Evolutionary conservation across 2,329 filamentous ascomycete species (phyloP).

Genomic region (Chaetomiaceae sp.): DNA sequence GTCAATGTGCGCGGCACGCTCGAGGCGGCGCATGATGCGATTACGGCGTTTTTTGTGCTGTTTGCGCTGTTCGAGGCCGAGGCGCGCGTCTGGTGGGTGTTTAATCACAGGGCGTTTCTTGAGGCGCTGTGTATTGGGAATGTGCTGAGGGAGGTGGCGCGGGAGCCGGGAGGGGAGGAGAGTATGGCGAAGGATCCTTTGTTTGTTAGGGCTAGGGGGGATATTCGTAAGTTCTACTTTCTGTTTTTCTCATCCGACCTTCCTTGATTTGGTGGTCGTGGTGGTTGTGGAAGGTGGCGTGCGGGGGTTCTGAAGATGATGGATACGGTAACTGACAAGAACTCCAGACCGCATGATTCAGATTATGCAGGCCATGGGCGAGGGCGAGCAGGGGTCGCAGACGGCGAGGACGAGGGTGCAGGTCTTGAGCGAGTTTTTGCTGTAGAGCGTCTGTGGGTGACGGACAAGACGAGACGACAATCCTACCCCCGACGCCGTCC

Average conservation of each 20-base stretch:
- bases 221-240: slow-evolving; percentile 51
- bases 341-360: slow-evolving; percentile 55
- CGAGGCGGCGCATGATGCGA: slow-evolving; percentile 71
- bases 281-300: too few species aligned
- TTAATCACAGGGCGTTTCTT: slow-evolving; percentile 75
- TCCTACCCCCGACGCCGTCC: too few species aligned
- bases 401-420: slow-evolving; percentile 56
- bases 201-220: slow-evolving; percentile 54
- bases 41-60: slow-evolving; percentile 70
- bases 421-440: slow-evolving; percentile 53
- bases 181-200: slow-evolving; percentile 49
- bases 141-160: slow-evolving; percentile 49
- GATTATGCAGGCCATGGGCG: slow-evolving; percentile 57
- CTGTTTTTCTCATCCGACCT: not conserved
- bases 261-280: too few species aligned
- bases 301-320: too few species aligned
- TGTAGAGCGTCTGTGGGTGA: not conserved
- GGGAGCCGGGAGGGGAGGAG: slow-evolving; percentile 44
- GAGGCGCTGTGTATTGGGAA: slow-evolving; percentile 67
- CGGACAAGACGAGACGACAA: too few species aligned
- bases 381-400: slow-evolving; percentile 52
- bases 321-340: too few species aligned
- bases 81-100: slow-evolving; percentile 79
- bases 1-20: slow-evolving; percentile 65
- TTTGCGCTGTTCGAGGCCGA: slow-evolving; percentile 65